A percentile compares a stretch with the other conserved stretches of the same genome.
Conservation (phyloP, 2,329 filamentous ascomycete species). For the Ophiocordyceps robertsii region DNA sequence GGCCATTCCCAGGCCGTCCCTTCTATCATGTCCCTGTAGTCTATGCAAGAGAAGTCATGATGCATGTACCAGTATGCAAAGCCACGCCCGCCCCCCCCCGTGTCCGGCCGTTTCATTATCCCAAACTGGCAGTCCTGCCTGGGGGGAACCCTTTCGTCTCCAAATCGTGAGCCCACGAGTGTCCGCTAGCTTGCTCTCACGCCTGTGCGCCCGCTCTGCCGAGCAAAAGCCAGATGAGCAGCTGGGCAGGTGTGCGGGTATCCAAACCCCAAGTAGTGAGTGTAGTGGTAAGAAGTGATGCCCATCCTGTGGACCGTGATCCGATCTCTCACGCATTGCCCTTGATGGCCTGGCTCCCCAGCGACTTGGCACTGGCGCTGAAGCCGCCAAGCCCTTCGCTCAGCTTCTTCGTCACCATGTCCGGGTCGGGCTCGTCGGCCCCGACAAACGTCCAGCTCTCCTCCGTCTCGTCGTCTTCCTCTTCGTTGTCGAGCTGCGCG, state of each 20-base stretch:
- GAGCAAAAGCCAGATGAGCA: too few species aligned
- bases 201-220: too few species aligned
- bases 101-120: too few species aligned
- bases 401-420: slow-evolving; percentile 26
- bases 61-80: neutral
- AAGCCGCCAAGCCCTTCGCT: slow-evolving; percentile 18
- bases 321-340: neutral
- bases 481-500: slow-evolving; percentile 21
- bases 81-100: too few species aligned
- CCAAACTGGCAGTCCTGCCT: too few species aligned
- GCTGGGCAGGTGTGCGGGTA: neutral
- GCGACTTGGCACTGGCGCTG: slow-evolving; percentile 8
- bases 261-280: neutral
- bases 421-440: slow-evolving; percentile 31
- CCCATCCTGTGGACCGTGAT: neutral
- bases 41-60: neutral
- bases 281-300: neutral
- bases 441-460: slow-evolving; percentile 91
- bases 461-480: slow-evolving; percentile 47
- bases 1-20: neutral
- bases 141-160: too few species aligned
- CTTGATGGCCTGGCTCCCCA: slow-evolving; percentile 9
- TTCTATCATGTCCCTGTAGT: neutral
- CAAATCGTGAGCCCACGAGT: too few species aligned
- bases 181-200: too few species aligned